Evolutionary conservation across 495 filamentous ascomycete species (phyloP), one percentile per base, ranked within the genome.

Genomic region (Immersiella caudata): DNA sequence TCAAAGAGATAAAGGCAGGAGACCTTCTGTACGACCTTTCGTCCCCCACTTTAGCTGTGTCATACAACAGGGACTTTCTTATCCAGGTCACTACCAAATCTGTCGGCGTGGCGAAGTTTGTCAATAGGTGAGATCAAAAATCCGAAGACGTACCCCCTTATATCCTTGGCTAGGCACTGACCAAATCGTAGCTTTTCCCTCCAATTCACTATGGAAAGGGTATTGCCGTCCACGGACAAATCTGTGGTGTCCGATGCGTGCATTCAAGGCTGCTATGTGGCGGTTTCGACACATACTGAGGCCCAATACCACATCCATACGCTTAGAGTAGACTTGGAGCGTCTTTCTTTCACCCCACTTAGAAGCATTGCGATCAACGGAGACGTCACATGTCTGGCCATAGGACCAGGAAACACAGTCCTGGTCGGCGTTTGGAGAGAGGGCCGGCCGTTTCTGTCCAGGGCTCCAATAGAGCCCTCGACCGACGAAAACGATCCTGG

Each of bases 31-130:
- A 83, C 54, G 84, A 88, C 56, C 70, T 82, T 25, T 74, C 78
- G 11, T 80, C 81, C 1, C 81, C 83, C 56, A 91, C 89, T 0
- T 68, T 91, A n/a, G 82, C 85, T n/a, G 80, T 83, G 35, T 79
- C 79, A 11, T 76, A 73, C 49, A 59, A 71, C 68, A 26, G 67
- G 9, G 59, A 67, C 14, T 27, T 68, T 14, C 67, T 87, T 20
- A 74, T 90, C 11, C 89, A 91, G 69, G 74, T 91, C 21, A 90
- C 89, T 3, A 73, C 79, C n/a, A 74, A 74, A 21, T 81, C 76
- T 33, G 79, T 86, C 5, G 79, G 81, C 12, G 64, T 86, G 59
- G 52, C 69, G 16, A 51, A 64, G 1, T 20, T 21, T 20, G 60
- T 63, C 35, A 46, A 50, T 4, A 72, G 65, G 72, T 72, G 68